phyloP scores from a whole-genome alignment of 352 stramenopile species.

The Phytophthora podocarpi region DNA sequence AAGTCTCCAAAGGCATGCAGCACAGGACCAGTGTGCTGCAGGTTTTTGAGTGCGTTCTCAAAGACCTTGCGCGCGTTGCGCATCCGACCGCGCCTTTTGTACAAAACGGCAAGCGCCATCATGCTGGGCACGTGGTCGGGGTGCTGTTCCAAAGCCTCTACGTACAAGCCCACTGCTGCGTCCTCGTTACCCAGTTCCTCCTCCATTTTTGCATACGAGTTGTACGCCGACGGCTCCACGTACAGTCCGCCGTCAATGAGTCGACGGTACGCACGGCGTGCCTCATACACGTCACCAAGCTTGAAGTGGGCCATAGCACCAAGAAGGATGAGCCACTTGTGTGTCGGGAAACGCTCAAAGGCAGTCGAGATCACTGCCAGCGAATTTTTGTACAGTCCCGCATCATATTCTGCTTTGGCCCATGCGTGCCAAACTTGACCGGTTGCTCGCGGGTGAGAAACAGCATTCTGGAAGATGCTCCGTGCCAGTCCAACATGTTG shows the following conservation, averaged over 20 bases:
- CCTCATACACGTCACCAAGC: conserved; percentile 78
- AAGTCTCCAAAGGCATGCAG: conserved; percentile 78
- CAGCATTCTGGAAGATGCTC: conserved; percentile 63
- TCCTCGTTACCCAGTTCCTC: conserved; percentile 78
- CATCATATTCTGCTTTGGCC: conserved; percentile 84
- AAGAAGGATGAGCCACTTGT: conserved; percentile 87
- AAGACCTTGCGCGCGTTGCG: conserved; percentile 65
- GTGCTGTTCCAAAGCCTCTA: conserved; percentile 57
- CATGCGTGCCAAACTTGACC: conserved; percentile 88
- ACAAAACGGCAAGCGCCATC: conserved; percentile 77
- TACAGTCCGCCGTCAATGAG: conserved; percentile 77
- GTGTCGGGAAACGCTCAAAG: conserved; percentile 69
- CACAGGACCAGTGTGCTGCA: conserved; percentile 61
- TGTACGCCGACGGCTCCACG: conserved; percentile 76
- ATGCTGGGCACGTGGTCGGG: conserved; percentile 79
- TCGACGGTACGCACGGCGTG: conserved; percentile 67
- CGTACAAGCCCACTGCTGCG: conserved; percentile 65
- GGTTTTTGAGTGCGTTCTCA: conserved; percentile 60
- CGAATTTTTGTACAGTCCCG: conserved; percentile 74
- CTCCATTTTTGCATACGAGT: conserved; percentile 88
- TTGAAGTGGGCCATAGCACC: conserved; percentile 79
- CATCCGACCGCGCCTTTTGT: conserved; percentile 54
- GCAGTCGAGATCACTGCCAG: conserved; percentile 69
- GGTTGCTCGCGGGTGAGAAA: conserved; percentile 53
- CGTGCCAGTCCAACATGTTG: conserved; percentile 72